Evolutionary conservation across 169 alveolate genomes (phyloP).

Genomic region (Plasmodium inui): DNA sequence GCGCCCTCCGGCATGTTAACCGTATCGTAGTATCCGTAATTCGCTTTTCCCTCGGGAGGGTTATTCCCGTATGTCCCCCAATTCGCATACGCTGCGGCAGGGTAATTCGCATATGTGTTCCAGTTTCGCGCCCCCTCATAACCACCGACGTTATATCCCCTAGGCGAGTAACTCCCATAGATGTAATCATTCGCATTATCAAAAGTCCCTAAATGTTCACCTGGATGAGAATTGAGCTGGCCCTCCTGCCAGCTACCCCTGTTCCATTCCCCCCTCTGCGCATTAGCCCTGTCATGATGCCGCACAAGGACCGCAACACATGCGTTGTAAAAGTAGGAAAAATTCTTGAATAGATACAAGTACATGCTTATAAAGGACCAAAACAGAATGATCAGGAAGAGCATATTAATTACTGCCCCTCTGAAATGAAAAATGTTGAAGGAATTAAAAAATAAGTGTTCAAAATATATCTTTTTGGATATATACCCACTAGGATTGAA

Average conservation of each 20-base stretch:
- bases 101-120: neutral
- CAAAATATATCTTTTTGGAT: slow-evolving; percentile 53
- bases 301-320: neutral
- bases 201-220: neutral
- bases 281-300: neutral
- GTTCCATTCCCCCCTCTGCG: neutral
- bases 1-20: neutral
- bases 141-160: neutral
- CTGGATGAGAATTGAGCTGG: neutral
- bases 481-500: slow-evolving; percentile 54
- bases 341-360: slow-evolving; percentile 15
- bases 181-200: neutral
- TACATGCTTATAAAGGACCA: slow-evolving; percentile 22
- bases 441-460: slow-evolving; percentile 69
- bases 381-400: slow-evolving; percentile 11
- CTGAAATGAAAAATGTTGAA: slow-evolving; percentile 33
- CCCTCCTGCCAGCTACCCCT: neutral
- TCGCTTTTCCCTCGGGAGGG: neutral
- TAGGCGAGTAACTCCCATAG: neutral
- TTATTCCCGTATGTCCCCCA: neutral
- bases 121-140: neutral
- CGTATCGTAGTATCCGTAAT: slow-evolving; percentile 5
- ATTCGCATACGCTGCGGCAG: neutral
- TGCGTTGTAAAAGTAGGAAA: slow-evolving; percentile 22
- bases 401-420: slow-evolving; percentile 41